Evolutionary conservation across 805 yeast species (phyloP), one percentile per base, ranked within the genome.

Genomic region (Millerozyma acaciae): DNA sequence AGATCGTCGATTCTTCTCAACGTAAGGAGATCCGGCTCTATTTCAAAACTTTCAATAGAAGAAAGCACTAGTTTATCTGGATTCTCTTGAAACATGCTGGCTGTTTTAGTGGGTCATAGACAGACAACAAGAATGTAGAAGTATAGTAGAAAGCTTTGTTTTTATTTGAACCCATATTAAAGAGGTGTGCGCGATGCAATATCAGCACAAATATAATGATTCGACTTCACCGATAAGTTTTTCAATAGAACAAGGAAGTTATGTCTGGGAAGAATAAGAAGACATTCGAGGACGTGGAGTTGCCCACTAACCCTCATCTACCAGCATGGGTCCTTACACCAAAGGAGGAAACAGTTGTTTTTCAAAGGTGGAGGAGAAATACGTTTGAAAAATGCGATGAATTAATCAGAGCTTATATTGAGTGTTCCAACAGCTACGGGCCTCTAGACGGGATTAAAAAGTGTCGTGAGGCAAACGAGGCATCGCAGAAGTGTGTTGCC

Each of bases 301-400:
- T 65, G 33, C 67, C 62, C 20, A 51, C 64, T 4, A 62, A 67
- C 45, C 71, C 71, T 21, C 60, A 57, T 42, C 60, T 84, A 17
- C 94, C 94, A 1, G 63, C 74, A 8, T 84, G 94, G 94, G 73
- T 82, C 42, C 62, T 84, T 15, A 74, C 85, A 0, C 90, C 93
- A 9, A 72, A 70, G 42, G 93, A 84, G 52, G 94, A 84, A 51
- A 78, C 78, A 56, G 73, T 77, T 38, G 78, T 82, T 21, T 76
- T 84, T 48, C 77, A 73, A 44, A 73, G 84, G 47, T 78, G 89
- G 80, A 76, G 83, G 53, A 70, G 64, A 37, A 67, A 68, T 48
- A 75, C 90, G 0, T 83, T 83, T 64, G 69, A 73, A 28, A 55
- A 61, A 36, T 84, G 94, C 53, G 85, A 78, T 46, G 80, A 72